A percentile compares a stretch with the other conserved stretches of the same genome.
Conservation (phyloP, 108 stramenopile species). For the Cyclotella kingstonii region DNA sequence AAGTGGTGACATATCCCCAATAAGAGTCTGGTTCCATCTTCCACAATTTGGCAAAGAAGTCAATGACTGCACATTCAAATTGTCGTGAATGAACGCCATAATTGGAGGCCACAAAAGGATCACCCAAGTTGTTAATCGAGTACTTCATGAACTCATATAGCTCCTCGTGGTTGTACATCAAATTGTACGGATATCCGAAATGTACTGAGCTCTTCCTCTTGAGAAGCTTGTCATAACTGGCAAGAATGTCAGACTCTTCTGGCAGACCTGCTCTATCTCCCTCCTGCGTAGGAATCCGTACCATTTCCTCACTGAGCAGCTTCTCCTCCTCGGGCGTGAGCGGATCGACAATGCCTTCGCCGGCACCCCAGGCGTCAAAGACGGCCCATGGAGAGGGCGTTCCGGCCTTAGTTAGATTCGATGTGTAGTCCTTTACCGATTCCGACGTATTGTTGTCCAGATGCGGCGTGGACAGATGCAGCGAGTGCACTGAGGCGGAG, state of each 20-base stretch:
- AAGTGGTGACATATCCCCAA: conserved; percentile 91
- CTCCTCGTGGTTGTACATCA: conserved; percentile 87
- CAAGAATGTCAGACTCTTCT: conserved; percentile 69
- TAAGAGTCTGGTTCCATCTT: conserved; percentile 66
- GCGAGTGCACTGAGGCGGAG: no score
- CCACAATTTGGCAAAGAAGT: conserved; percentile 86
- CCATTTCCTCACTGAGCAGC: conserved; percentile 50
- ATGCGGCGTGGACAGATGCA: conserved; percentile 24
- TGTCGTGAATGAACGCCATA: conserved; percentile 85
- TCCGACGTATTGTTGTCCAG: conserved; percentile 46
- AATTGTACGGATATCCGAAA: conserved; percentile 89
- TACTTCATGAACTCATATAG: conserved; percentile 87
- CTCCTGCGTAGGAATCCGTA: conserved; percentile 66
- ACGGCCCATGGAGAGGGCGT: conserved; percentile 89
- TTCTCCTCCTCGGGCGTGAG: conserved; percentile 45
- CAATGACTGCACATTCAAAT: conserved; percentile 86
- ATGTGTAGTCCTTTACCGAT: conserved; percentile 45
- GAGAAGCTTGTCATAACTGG: conserved; percentile 70
- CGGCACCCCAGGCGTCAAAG: conserved; percentile 91
- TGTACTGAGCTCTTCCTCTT: conserved; percentile 68
- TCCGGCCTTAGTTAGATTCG: conserved; percentile 56
- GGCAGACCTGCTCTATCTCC: conserved; percentile 33
- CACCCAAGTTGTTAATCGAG: conserved; percentile 87
- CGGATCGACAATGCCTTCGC: conserved; percentile 47
- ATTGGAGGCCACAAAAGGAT: conserved; percentile 84